A percentile compares a stretch with the other conserved stretches of the same genome.
These are phyloP conservation scores for Kalanchoe fedtschenkoi DNA, from an alignment of 164 flowering plant genomes.

Conservation along the genomic window DNA sequence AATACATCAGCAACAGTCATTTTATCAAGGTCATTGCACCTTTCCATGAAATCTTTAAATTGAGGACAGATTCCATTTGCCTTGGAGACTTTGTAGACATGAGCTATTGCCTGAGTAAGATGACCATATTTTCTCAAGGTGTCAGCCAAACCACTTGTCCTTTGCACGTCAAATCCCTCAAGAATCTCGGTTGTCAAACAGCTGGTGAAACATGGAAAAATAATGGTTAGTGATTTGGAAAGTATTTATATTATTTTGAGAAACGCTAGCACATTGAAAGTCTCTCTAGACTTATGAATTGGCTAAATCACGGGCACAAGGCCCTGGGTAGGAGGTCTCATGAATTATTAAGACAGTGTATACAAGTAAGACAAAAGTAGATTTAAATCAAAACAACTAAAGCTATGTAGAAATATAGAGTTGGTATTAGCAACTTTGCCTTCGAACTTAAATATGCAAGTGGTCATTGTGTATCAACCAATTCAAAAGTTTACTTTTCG, in stretches of 20 bases:
- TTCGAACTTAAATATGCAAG: too few relatives aligned
- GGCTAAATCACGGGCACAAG: neutral
- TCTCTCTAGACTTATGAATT: neutral
- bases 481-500: too few relatives aligned
- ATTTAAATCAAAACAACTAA: too few relatives aligned
- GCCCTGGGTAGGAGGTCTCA: neutral
- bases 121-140: constrained; percentile 69
- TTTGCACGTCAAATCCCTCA: constrained; percentile 93
- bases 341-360: too few relatives aligned
- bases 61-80: constrained; percentile 37
- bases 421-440: too few relatives aligned
- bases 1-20: constrained; percentile 87
- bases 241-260: neutral
- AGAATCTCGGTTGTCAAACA: constrained; percentile 97
- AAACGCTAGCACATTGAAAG: neutral
- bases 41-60: constrained; percentile 48
- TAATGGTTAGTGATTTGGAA: neutral
- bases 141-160: constrained; percentile 74
- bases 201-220: constrained; percentile 29
- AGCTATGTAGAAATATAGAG: too few relatives aligned
- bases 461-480: too few relatives aligned
- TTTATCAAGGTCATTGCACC: constrained; percentile 72
- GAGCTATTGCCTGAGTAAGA: constrained; percentile 62
- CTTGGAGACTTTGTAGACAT: constrained; percentile 32
- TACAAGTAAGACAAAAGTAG: too few relatives aligned